Evolutionary conservation across 2,329 filamentous ascomycete species (phyloP), one percentile per base, ranked within the genome.

Genomic region (Colletotrichum simmondsii): DNA sequence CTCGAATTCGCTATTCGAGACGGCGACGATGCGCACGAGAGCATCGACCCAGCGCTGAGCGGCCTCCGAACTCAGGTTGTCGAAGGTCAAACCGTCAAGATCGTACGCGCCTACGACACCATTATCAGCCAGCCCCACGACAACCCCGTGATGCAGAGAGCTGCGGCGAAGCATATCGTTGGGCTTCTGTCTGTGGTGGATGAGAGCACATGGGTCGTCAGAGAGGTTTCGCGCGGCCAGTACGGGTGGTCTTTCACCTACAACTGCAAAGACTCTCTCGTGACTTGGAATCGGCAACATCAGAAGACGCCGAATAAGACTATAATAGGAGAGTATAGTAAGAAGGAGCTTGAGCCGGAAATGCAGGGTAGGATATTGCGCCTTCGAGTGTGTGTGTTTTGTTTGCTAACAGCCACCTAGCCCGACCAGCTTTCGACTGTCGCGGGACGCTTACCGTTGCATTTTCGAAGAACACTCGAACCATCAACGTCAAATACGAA

Each of bases 341-440:
- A 83, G 30, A 85, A 84, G 74, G 85, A 86, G 12, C 80, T 85
- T 8, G 86, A 90, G 75, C 81, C 84, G 1, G 72, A 83, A 37
- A 83, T 86, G 28, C 76, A 86, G 49, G 80, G 88, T 88, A 81
- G 75, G 84, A 76, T 26, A 24, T 8, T 6, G 14, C 16, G 6
- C 7, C 4, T 30, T 1, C n/a, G 19, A 2, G 14, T 11, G 30
- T 19, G 14, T 22, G 3, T 11, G 28, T 30, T 16, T 19, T 14
- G 10, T 49, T 1, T 37, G 19, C 63, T 74, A 19, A 69, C 52
- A 5, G 32, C 22, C 10, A 37, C 53, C 19, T 74, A 89, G 87
- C 81, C 32, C 87, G 89, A 16, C 89, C 89, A 64, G 89, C 89
- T 0, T 91, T 90, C 74, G 88, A 91, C 75, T 91, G 89, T 72